Conservation (phyloP, 140 eudicot species). For the Flaveria floridana region DNA sequence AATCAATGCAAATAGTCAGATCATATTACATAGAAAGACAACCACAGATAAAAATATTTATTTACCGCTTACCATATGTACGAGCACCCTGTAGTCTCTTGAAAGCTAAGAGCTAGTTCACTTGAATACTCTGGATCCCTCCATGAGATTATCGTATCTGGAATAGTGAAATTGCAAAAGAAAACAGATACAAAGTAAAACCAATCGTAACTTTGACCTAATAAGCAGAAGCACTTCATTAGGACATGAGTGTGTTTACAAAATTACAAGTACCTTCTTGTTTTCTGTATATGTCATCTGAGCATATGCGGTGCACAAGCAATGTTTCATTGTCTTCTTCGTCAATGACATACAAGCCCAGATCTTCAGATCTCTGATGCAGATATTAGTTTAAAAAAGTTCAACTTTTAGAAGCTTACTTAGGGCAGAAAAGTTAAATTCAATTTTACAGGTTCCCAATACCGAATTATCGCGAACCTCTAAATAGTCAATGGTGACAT, state of each 20-base stretch:
- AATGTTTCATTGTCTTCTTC: conserved; percentile 88
- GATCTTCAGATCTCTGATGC: conserved; percentile 78
- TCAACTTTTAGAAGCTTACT: conserved; percentile 15
- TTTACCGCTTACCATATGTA: conserved; percentile 69
- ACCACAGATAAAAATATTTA: conserved; percentile 7
- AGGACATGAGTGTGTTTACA: not conserved
- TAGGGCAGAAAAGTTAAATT: conserved; percentile 3
- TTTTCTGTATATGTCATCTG: conserved; percentile 84
- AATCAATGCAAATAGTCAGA: conserved; percentile 16
- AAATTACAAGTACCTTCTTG: conserved; percentile 64
- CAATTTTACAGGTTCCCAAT: not conserved
- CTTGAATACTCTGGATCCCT: conserved; percentile 80
- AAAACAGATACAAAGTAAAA: conserved; percentile 4
- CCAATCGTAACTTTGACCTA: not conserved
- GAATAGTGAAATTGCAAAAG: conserved; percentile 29
- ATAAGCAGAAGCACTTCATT: conserved; percentile 10
- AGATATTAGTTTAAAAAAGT: conserved; percentile 4
- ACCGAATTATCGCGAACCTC: conserved; percentile 52
- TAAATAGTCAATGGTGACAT: conserved; percentile 78
- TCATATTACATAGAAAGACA: conserved; percentile 10
- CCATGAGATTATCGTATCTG: conserved; percentile 94
- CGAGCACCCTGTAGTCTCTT: conserved; percentile 80
- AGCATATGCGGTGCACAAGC: conserved; percentile 75
- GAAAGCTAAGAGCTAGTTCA: conserved; percentile 96
- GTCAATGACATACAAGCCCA: conserved; percentile 78